Evolutionary conservation across 2,329 filamentous ascomycete genomes (phyloP).

Genomic region (Lanzia echinophila): DNA sequence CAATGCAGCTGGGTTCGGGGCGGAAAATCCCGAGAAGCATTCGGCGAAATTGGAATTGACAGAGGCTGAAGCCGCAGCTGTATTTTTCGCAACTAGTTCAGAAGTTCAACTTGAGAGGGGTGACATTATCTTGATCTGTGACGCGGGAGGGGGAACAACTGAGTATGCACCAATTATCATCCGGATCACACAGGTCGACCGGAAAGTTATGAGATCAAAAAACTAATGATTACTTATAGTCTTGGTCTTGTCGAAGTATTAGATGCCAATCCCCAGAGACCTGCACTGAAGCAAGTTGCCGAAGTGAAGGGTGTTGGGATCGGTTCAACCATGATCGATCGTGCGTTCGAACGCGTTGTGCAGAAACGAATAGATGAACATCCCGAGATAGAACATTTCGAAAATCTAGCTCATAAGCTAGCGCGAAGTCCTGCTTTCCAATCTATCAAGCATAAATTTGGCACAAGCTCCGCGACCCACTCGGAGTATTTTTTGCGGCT

Average conservation of each 20-base stretch:
- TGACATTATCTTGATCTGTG: constrained; percentile 42
- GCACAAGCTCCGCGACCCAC: constrained; percentile 38
- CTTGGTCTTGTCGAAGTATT: constrained; percentile 37
- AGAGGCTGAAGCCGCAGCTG: constrained; percentile 47
- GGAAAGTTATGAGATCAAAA: neutral
- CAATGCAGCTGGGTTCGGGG: constrained; percentile 27
- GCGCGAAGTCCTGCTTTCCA: constrained; percentile 36
- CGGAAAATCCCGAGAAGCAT: constrained; percentile 28
- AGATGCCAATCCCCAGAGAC: constrained; percentile 24
- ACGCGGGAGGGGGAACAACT: constrained; percentile 43
- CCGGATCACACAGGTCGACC: no score
- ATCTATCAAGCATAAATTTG: constrained; percentile 37
- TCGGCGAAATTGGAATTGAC: constrained; percentile 40
- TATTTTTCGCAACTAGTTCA: constrained; percentile 35
- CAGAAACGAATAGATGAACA: constrained; percentile 32
- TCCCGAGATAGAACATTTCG: constrained; percentile 31
- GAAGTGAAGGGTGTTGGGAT: constrained; percentile 41
- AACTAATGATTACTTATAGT: neutral
- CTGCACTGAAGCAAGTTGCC: constrained; percentile 31
- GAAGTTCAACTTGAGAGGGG: constrained; percentile 11
- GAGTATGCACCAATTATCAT: neutral
- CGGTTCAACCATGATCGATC: constrained; percentile 42
- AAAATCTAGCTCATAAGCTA: constrained; percentile 33
- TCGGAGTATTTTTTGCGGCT: constrained; percentile 37
- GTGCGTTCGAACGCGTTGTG: constrained; percentile 34